Evolutionary conservation across 441 rosid genomes (phyloP), one percentile per base, ranked within the genome.

Genomic region (Gossypium trilobum): DNA sequence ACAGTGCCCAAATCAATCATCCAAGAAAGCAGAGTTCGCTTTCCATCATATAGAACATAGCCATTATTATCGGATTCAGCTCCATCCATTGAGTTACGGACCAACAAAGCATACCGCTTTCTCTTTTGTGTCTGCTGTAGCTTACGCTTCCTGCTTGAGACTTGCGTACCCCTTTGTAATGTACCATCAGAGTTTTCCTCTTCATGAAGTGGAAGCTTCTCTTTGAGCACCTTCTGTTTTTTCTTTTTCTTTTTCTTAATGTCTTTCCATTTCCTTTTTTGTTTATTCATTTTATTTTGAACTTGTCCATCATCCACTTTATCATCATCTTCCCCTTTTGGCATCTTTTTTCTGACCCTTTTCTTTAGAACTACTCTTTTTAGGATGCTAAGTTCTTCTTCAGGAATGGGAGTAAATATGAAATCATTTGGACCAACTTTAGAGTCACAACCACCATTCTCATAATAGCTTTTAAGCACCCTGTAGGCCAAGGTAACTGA

Each of bases 401-500:
- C 91, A 3, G 92, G 87, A 39, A 95, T 78, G 69, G 93, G 97
- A 73, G 81, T 81, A 74, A 88, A 83, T 74, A 73, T 76, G 72
- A 87, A 89, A 61, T 86, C 88, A 60, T 74, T n/a, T 23, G 82
- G 83, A 72, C 78, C 63, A 73, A 78, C 68, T 6, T 70, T 70
- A 66, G 84, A 81, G 74, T 78, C 82, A 68, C 33, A 75, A 74
- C 62, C 81, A 42, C 71, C 80, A 33, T 73, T 72, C 83, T 92
- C 92, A 81, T 79, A 78, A 39, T 86, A 80, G 60, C 48, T 25
- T 85, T 86, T 90, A 54, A 92, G 91, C 74, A 79, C 76, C 31
- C 80, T 84, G 84, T 95, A 95, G 31, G 99, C 99, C 84, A 81
- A 74, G 67, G 99, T 95, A 76, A 91, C 83, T 52, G 99, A 95